Evolutionary conservation across 768 basidiomycete genomes (phyloP).

Genomic region (Aureoboletus auriporus): DNA sequence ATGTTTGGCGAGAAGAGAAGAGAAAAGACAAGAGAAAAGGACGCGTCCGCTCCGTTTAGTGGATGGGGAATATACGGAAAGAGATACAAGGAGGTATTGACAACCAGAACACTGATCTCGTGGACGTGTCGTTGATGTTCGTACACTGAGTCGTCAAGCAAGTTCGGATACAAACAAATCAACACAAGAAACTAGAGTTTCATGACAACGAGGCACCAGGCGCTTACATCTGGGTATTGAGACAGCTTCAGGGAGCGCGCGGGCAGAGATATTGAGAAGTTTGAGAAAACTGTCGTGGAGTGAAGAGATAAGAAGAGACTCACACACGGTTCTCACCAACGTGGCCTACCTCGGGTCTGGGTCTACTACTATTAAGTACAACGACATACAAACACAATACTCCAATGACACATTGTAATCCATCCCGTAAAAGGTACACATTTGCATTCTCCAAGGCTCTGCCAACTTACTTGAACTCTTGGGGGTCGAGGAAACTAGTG

Average conservation of each 20-base stretch:
- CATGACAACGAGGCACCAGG: conserved; percentile 11
- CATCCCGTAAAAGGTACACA: too few relatives aligned
- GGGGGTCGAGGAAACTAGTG: too few relatives aligned
- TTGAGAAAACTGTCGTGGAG: too few relatives aligned
- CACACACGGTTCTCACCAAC: too few relatives aligned
- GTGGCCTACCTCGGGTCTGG: too few relatives aligned
- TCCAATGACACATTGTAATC: too few relatives aligned
- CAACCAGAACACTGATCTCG: conserved; percentile 14
- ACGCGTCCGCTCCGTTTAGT: conserved; percentile 5
- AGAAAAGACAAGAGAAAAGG: neutral
- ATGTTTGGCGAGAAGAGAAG: conserved; percentile 24
- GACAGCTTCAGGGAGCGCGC: neutral
- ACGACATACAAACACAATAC: too few relatives aligned
- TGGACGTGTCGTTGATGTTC: conserved; percentile 11
- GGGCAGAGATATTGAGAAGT: neutral
- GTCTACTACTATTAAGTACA: too few relatives aligned
- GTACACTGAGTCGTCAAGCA: conserved; percentile 22
- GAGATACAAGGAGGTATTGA: conserved; percentile 17
- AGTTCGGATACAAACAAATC: conserved; percentile 29
- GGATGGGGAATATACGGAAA: conserved; percentile 11
- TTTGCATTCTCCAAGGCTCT: too few relatives aligned
- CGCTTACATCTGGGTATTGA: conserved; percentile 14
- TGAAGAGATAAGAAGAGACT: neutral
- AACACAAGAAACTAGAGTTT: conserved; percentile 25
- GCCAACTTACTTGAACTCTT: too few relatives aligned